These are phyloP conservation scores for Beauveria scarabaeidicola DNA, from an alignment of 2,329 filamentous ascomycete genomes.

Conservation along the genomic window DNA sequence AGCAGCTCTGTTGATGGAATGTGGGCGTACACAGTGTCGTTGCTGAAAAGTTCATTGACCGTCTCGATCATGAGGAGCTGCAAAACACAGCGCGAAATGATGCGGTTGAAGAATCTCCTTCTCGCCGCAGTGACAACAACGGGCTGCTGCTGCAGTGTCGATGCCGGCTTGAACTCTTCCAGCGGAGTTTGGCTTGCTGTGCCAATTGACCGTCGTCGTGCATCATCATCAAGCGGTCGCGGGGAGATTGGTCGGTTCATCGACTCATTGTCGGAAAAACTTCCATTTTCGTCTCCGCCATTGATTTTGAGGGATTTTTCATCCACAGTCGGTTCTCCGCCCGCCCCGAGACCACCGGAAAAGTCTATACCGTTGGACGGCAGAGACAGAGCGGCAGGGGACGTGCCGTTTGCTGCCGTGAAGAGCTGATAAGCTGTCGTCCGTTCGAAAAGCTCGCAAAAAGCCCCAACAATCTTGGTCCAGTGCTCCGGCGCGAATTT, in stretches of 20 bases:
- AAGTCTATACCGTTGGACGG: slow-evolving; percentile 45
- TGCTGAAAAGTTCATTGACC: slow-evolving; percentile 96
- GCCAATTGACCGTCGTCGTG: slow-evolving; percentile 23
- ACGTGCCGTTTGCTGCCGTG: slow-evolving; percentile 60
- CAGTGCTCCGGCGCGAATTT: slow-evolving; percentile 87
- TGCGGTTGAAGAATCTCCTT: slow-evolving; percentile 94
- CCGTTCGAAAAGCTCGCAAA: slow-evolving; percentile 88
- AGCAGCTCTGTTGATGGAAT: slow-evolving; percentile 88
- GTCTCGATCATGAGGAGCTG: slow-evolving; percentile 99
- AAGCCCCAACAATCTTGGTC: slow-evolving; percentile 89
- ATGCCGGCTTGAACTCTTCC: slow-evolving; percentile 80
- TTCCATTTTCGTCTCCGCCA: slow-evolving; percentile 35
- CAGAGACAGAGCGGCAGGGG: slow-evolving; percentile 42
- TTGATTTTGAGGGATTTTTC: slow-evolving; percentile 56
- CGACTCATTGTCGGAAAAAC: slow-evolving; percentile 25
- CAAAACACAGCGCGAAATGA: slow-evolving; percentile 96
- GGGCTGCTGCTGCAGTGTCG: slow-evolving; percentile 73
- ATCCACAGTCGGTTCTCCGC: slow-evolving; percentile 33
- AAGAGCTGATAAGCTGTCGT: slow-evolving; percentile 95
- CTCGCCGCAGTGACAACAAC: slow-evolving; percentile 88
- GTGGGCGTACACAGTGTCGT: slow-evolving; percentile 86
- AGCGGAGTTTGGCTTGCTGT: slow-evolving; percentile 40
- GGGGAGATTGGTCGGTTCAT: slow-evolving; percentile 21
- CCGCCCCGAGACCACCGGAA: slow-evolving; percentile 34
- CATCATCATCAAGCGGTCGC: slow-evolving; percentile 26